These are phyloP conservation scores for Alternaria conjuncta DNA, from an alignment of 2,329 filamentous ascomycete genomes.

Conservation along the genomic window DNA sequence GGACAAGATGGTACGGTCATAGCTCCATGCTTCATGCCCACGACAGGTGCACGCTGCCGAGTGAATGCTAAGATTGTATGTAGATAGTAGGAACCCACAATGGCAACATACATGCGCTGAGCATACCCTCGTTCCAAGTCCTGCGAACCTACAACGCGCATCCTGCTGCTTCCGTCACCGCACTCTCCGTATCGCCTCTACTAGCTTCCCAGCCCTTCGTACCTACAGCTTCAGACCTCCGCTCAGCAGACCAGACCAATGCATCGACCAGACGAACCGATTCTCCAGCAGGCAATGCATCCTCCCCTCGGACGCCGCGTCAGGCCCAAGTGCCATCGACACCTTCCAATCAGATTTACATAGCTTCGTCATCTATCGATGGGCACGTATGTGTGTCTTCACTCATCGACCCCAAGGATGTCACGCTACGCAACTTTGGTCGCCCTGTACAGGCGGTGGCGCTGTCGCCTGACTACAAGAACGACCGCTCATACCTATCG, in stretches of 20 bases:
- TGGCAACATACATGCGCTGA: conserved; percentile 91
- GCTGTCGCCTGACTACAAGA: conserved; percentile 93
- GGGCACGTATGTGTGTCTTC: conserved; percentile 94
- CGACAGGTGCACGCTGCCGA: conserved; percentile 68
- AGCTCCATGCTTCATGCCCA: conserved; percentile 13
- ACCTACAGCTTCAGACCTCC: conserved; percentile 24
- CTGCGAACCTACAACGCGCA: conserved; percentile 91
- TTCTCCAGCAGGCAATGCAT: conserved; percentile 39
- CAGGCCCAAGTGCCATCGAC: conserved; percentile 70
- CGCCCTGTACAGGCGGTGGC: conserved; percentile 91
- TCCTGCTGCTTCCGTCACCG: conserved; percentile 81
- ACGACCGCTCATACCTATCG: conserved; percentile 86
- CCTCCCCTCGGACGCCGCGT: conserved; percentile 61
- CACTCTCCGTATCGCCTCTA: conserved; percentile 87
- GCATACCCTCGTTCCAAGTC: conserved; percentile 79
- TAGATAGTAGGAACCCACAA: conserved; percentile 94
- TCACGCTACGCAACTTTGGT: conserved; percentile 90
- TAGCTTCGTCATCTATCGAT: conserved; percentile 92
- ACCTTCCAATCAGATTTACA: conserved; percentile 89
- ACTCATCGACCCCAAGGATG: conserved; percentile 85
- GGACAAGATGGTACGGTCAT: conserved; percentile 84
- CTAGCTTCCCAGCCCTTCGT: conserved; percentile 62
- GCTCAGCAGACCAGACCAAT: conserved; percentile 39
- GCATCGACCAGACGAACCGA: conserved; percentile 50
- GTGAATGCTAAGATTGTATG: conserved; percentile 42